Evolutionary conservation across 768 basidiomycete species (phyloP), one percentile per base, ranked within the genome.

Genomic region (Kwoniella sp.): DNA sequence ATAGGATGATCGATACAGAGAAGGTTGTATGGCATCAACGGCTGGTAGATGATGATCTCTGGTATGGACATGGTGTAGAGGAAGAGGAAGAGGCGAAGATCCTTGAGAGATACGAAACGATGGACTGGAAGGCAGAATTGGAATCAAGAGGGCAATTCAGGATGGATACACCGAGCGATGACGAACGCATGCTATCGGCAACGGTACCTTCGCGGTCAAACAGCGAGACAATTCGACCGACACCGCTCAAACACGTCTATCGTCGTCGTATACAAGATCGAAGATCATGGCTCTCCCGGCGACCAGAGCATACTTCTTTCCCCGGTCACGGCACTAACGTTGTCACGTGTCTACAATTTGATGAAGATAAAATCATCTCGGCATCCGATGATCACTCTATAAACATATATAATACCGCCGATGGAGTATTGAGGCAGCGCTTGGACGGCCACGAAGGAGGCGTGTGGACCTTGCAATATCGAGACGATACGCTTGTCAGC

Each of bases 381-480:
- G 94, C 95, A 12, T 95, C 92, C 0, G 95, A 99, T 79, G 94
- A 97, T 80, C 92, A 97, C 72, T 90, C 92, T 2, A 96, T 98
- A 74, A 91, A 94, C 74, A 87, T 99, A 50, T 97, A 95, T 78
- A 89, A 88, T 24, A 93, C 91, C n/a, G 78, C 85, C 26, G 90
- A 88, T 0, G 95, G 95, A 13, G 84, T 86, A 37, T 84, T 90
- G 22, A 79, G 88, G 4, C 86, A 85, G 46, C 85, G 88, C 1
- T 84, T 98, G 47, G 85, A 90, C 62, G 95, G 94, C 2, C 94
- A 98, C 72, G 90, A 92, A 70, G 94, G 94, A 54, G 94, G 94
- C 19, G 92, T 98, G 1, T 98, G 94, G 94, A 93, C 94, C 17
- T 83, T 98, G n/a, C 36, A 91, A 85, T 79, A 91, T 66, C 61